Conservation (phyloP, 192 early-diverging fungal genomes). For the Coemansia sp. region DNA sequence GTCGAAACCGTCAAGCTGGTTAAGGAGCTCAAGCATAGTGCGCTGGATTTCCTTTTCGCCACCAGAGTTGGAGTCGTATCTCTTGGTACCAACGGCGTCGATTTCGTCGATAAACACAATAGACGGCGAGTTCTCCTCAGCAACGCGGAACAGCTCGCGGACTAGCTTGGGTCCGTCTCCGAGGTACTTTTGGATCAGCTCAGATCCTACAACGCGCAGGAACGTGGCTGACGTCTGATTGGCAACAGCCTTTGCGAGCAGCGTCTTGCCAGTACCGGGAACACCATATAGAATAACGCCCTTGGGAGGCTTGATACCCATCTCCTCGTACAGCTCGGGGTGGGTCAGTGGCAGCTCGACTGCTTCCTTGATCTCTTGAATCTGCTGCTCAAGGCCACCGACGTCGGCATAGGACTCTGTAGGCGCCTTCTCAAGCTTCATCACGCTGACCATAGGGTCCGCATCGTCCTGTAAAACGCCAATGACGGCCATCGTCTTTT, state of each 20-base stretch:
- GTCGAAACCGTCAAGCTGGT: conserved; percentile 98
- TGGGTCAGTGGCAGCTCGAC: conserved; percentile 97
- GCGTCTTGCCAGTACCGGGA: conserved; percentile 90
- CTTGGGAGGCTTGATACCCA: conserved; percentile 98
- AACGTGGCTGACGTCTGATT: conserved; percentile 98
- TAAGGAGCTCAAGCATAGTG: conserved; percentile 95
- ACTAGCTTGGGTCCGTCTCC: conserved; percentile 98
- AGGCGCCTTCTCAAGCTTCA: conserved; percentile 99
- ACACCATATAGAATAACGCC: conserved; percentile 96
- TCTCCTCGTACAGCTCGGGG: conserved; percentile 96
- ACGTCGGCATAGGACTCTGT: conserved; percentile 98
- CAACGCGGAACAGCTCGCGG: conserved; percentile 94
- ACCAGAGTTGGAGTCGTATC: conserved; percentile 92
- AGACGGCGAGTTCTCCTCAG: conserved; percentile 92
- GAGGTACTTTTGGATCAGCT: conserved; percentile 98
- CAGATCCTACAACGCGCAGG: conserved; percentile 94
- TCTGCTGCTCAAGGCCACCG: conserved; percentile 95
- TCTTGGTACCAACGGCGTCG: conserved; percentile 97
- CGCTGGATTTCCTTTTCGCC: conserved; percentile 97
- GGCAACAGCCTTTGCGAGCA: conserved; percentile 96
- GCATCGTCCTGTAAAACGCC: conserved; percentile 94
- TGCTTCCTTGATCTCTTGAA: conserved; percentile 97
- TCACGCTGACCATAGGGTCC: conserved; percentile 98
- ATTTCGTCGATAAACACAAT: conserved; percentile 99
- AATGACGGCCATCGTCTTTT: conserved; percentile 86